Evolutionary conservation across 495 filamentous ascomycete species (phyloP), one percentile per base, ranked within the genome.

Genomic region (Tuber calosporum): DNA sequence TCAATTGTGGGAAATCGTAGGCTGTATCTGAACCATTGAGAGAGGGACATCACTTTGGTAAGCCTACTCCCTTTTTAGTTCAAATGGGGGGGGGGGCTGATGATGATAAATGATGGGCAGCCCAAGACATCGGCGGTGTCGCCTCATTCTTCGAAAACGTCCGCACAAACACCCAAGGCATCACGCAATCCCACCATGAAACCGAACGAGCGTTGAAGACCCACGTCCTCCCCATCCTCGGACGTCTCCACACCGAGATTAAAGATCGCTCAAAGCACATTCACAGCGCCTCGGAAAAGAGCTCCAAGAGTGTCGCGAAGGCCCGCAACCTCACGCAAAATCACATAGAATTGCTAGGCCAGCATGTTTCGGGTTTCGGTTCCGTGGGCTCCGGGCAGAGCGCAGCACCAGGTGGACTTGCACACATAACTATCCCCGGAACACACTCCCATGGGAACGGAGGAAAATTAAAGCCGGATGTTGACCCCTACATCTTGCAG

Each of bases 231-330:
- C 96, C 94, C 17, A 89, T 93, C 68, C 87, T 99, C 79, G 93
- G 94, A 81, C 90, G 93, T 40, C 87, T 99, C 39, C 93, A 97
- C 84, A 89, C 93, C 81, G 95, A 98, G 80, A 94, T 99, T 84
- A 98, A 97, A 86, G 89, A 90, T 82, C 97, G 97, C 84, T 85
- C 87, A 45, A 98, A 97, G 85, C 92, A 96, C 82, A 87, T 99
- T 8, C 85, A 86, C 62, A 86, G 89, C 66, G 93, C 93, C n/a
- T 92, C 91, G n/a, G 88, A 88, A 72, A 97, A 95, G 86, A 86
- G 88, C 11, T 88, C 91, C 58, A 99, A 97, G 83, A 89, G 90
- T 30, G 93, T 98, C 39, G 92, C 96, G 68, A 98, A 96, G 84
- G 90, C 93, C 34, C 90, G 96, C 70, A 87, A 88, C 76, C 82